These are phyloP conservation scores for Cyberlindnera maritima DNA, from an alignment of 805 yeast species.

Conservation along the genomic window DNA sequence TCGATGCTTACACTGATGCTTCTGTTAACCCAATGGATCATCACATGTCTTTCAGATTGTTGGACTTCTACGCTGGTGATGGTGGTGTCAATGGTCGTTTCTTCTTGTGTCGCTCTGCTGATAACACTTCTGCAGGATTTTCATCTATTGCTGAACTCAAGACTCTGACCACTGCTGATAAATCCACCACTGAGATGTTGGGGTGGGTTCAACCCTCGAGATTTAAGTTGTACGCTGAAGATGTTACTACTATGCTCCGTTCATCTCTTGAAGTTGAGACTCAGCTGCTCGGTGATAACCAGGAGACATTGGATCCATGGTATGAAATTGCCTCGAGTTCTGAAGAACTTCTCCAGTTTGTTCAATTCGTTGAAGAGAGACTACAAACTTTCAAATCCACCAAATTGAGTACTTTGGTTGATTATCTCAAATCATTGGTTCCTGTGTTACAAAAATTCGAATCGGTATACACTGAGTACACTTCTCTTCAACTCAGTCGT, in stretches of 20 bases:
- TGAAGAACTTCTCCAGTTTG: conserved; percentile 16
- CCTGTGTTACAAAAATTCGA: conserved; percentile 22
- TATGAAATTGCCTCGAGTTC: conserved; percentile 25
- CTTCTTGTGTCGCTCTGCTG: conserved; percentile 24
- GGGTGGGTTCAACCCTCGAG: conserved; percentile 21
- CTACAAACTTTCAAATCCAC: conserved; percentile 5
- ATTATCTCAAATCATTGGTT: conserved; percentile 15
- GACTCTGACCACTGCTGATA: conserved; percentile 3
- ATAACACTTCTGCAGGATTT: conserved; percentile 18
- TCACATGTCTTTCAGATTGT: conserved; percentile 22
- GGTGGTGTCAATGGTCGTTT: conserved; percentile 27
- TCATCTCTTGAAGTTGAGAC: conserved; percentile 1
- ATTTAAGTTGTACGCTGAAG: conserved; percentile 28
- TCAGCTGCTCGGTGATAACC: neutral
- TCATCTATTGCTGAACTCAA: conserved; percentile 14
- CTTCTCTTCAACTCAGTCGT: conserved; percentile 10
- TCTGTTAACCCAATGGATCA: conserved; percentile 19
- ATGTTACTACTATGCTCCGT: conserved; percentile 20
- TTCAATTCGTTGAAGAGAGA: conserved; percentile 10
- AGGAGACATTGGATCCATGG: conserved; percentile 24
- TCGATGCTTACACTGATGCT: conserved; percentile 19
- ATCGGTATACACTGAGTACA: conserved; percentile 12
- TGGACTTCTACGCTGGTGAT: conserved; percentile 29
- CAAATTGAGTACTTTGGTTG: conserved; percentile 5
- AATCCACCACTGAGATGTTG: conserved; percentile 14